Conservation (phyloP, 2,329 filamentous ascomycete species). For the Parasarocladium wereldwijsianum region DNA sequence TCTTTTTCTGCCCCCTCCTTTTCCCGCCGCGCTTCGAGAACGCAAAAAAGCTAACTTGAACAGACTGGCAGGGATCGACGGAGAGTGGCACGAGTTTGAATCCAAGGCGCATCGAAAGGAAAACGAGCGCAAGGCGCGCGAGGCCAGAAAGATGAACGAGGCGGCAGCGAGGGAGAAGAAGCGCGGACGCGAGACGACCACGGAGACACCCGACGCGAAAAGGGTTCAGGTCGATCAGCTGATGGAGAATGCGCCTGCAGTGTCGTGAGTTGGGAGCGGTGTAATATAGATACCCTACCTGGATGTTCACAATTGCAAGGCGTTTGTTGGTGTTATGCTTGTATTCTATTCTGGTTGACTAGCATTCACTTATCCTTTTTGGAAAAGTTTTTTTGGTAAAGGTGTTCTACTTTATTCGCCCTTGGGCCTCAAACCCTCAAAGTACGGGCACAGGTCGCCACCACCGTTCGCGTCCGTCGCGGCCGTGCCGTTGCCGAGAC, state of each 20-base stretch:
- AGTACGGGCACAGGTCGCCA: too few species aligned
- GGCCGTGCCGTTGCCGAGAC: conserved; percentile 1
- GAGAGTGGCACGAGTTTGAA: conserved; percentile 98
- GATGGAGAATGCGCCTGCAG: conserved; percentile 9
- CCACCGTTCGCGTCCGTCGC: too few species aligned
- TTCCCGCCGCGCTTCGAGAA: conserved; percentile 2
- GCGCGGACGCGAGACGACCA: conserved; percentile 17
- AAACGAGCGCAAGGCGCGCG: conserved; percentile 53
- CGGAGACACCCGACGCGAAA: conserved; percentile 19
- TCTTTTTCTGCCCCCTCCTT: conserved; percentile 11
- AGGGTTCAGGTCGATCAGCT: conserved; percentile 17
- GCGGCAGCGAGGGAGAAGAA: conserved; percentile 21
- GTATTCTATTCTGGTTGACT: too few species aligned
- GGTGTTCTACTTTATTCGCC: too few species aligned
- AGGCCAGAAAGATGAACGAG: conserved; percentile 29
- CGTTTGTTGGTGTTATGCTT: too few species aligned
- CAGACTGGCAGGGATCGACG: conserved; percentile 65
- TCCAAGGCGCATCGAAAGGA: conserved; percentile 88
- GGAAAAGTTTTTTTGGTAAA: too few species aligned
- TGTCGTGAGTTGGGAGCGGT: too few species aligned
- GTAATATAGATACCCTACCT: too few species aligned
- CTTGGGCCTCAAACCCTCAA: too few species aligned
- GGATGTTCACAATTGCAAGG: too few species aligned
- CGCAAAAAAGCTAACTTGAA: too few species aligned
- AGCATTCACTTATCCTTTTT: too few species aligned